Conservation (phyloP, 2,329 filamentous ascomycete genomes). For the Paraconiothyrium brasiliense region DNA sequence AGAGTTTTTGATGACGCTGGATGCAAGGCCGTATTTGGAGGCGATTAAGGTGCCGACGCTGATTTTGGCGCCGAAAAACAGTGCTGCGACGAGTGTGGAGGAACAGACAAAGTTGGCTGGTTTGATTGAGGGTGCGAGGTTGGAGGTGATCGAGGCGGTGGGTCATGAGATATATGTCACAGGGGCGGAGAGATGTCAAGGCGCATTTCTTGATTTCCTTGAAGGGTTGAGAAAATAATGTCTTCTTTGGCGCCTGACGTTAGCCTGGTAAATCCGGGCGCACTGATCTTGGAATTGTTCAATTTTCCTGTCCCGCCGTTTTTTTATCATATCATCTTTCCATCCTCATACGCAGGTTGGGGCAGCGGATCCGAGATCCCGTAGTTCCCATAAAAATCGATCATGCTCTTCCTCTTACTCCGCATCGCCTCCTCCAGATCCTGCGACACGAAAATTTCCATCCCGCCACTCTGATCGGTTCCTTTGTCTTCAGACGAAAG, state of each 20-base stretch:
- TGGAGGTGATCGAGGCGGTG: conserved; percentile 39
- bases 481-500: conserved; percentile 43
- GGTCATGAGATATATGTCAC: conserved; percentile 51
- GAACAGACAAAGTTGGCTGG: conserved; percentile 35
- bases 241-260: background rate
- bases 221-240: background rate
- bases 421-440: conserved; percentile 46
- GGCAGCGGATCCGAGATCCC: conserved; percentile 46
- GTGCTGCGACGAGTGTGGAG: conserved; percentile 41
- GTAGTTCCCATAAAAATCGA: conserved; percentile 50
- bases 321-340: conserved; percentile 40
- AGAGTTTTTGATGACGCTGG: conserved; percentile 43
- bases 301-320: background rate
- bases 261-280: no score
- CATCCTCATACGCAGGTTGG: conserved; percentile 41
- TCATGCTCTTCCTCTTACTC: conserved; percentile 36
- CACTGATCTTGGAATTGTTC: no score
- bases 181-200: conserved; percentile 38
- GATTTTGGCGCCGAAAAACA: conserved; percentile 45
- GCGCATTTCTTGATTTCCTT: conserved; percentile 49
- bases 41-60: conserved; percentile 43
- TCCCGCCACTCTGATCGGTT: conserved; percentile 46
- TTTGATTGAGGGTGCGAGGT: conserved; percentile 27
- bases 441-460: conserved; percentile 47
- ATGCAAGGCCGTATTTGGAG: conserved; percentile 39